Conservation (phyloP, 108 stramenopile genomes). For the Pelagomonas calceolata region DNA sequence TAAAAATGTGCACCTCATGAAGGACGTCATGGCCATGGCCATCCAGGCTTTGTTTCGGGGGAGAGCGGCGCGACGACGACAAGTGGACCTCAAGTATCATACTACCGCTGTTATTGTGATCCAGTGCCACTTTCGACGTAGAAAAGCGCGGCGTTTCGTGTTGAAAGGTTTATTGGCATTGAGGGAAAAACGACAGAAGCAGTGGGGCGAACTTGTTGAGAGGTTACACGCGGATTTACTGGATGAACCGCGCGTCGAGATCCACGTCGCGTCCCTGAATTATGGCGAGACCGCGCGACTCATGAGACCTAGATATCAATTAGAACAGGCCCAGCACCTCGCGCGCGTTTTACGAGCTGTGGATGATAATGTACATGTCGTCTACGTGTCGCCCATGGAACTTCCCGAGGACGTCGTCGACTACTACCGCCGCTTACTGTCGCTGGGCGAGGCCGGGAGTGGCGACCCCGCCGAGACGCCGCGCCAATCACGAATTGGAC, state of each 20-base stretch:
- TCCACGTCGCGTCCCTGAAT: constrained; percentile 21
- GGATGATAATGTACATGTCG: constrained; percentile 22
- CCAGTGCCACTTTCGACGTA: constrained; percentile 4
- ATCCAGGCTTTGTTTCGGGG: no score
- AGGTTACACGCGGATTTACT: constrained; percentile 3
- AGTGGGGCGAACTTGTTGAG: constrained; percentile 18
- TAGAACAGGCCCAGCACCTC: constrained; percentile 12
- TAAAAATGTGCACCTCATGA: neutral
- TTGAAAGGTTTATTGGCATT: neutral
- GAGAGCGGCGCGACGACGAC: no score
- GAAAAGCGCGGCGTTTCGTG: neutral
- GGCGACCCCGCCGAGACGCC: neutral
- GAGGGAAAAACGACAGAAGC: neutral
- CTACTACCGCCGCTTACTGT: constrained; percentile 31
- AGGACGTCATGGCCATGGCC: neutral
- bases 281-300: constrained; percentile 19
- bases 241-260: constrained; percentile 9
- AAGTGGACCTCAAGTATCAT: neutral
- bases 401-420: constrained; percentile 18
- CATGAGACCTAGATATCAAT: neutral
- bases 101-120: neutral
- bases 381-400: constrained; percentile 25
- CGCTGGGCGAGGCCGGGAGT: constrained; percentile 4
- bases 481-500: neutral
- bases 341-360: constrained; percentile 14